phyloP scores from a whole-genome alignment of 371 early-diverging fungal species.

The Mucor mucedo region DNA sequence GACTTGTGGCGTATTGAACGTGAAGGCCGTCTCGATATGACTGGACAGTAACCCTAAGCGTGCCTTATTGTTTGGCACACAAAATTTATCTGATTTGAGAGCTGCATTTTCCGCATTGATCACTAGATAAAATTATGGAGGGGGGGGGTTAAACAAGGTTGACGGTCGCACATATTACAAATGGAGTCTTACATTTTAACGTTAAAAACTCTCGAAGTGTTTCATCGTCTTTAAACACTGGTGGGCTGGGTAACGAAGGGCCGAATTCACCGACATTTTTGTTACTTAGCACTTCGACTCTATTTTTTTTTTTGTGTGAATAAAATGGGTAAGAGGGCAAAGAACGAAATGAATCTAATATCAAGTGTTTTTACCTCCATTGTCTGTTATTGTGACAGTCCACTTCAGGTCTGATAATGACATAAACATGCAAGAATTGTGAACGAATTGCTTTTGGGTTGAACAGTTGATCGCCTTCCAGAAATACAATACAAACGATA shows the following conservation, averaged over 20 bases:
- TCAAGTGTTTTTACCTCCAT: constrained; percentile 39
- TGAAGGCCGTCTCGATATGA: constrained; percentile 37
- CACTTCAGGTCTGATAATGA: constrained; percentile 59
- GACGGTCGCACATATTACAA: not conserved
- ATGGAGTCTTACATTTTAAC: constrained; percentile 47
- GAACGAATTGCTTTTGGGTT: constrained; percentile 68
- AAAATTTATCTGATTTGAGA: constrained; percentile 68
- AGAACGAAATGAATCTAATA: not conserved
- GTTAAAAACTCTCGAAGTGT: constrained; percentile 59
- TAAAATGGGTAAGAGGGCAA: not conserved
- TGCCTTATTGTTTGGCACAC: constrained; percentile 58
- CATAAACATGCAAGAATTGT: constrained; percentile 76
- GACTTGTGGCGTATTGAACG: constrained; percentile 19
- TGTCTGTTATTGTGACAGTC: constrained; percentile 26
- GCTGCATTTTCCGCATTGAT: constrained; percentile 83
- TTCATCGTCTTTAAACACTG: constrained; percentile 54
- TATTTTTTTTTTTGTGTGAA: constrained; percentile 8
- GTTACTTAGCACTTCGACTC: constrained; percentile 58
- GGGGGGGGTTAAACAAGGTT: not conserved
- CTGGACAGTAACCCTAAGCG: constrained; percentile 50
- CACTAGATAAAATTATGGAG: constrained; percentile 34
- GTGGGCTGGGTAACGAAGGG: constrained; percentile 66
- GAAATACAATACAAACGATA: constrained; percentile 73
- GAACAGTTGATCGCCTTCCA: constrained; percentile 64
- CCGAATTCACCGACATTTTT: constrained; percentile 68